Base-by-base conservation (phyloP, 257 asterid species). In the Scutellaria barbata region DNA sequence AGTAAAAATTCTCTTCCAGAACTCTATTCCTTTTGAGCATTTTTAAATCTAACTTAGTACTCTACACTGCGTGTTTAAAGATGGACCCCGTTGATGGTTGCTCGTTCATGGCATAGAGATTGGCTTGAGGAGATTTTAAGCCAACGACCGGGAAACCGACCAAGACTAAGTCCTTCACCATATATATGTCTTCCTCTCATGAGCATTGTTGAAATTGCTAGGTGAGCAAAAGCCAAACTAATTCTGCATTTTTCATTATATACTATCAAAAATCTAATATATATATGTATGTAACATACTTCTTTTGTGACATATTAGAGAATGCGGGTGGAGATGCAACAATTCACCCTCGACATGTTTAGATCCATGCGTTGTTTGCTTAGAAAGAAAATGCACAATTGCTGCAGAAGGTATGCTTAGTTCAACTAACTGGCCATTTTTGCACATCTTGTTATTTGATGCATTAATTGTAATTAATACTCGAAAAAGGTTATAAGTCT, bases 341-440 rank as follows among this genome's bases (percentile, higher is more conserved):
- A 83, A 79, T 67, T 71, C 80, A 14, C 75, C 70, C 5, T 33
- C 82, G 5, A 54, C 86, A 0, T 85, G 90, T 74, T 69, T 81
- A 50, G 97, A 91, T 74, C 97, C 97, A 4, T 91, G 97, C 61
- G 97, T 86, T 54, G 97, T 91, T 82, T 91, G 97, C 81, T 82
- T 91, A 76, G 97, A 91, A 79, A 83, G 95, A 64, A 82, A 80
- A 82, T 91, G 97, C 81, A 81, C 96, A 13, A 95, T 91, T 72
- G 93, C 95, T 56, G 97, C 97, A 60, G 92, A 87, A 80, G 97
- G 97, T 91, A 85, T 30, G 35, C 73, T 53, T 25, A 13, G 33
- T 75, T 16, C 35, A 55, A 17, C 65, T 68, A 35, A 62, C 58
- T 20, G 11, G 20, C 42, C 66, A 51, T 63, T 72, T 72, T 53